phyloP scores from a whole-genome alignment of 208 protist species.

The Plasmodiophora brassicae region DNA sequence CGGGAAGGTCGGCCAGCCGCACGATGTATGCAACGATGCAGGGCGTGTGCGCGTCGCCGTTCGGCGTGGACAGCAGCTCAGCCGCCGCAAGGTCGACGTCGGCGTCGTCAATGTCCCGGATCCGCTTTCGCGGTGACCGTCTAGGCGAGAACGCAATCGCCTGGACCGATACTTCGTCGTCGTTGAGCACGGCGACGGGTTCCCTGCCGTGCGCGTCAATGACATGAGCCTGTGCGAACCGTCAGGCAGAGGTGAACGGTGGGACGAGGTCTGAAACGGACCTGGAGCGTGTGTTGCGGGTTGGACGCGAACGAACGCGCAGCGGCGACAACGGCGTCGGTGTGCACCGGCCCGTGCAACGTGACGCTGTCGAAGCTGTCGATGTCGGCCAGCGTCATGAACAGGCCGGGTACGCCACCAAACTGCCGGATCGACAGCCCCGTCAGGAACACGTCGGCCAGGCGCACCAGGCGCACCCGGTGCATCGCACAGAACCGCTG shows the following conservation, averaged over 20 bases:
- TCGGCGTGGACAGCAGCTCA: not conserved
- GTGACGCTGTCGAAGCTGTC: not conserved
- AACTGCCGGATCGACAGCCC: not conserved
- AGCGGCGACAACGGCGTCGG: not conserved
- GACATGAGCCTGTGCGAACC: not conserved
- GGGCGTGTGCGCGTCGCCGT: not conserved
- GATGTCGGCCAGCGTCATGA: not conserved
- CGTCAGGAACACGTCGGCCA: not conserved
- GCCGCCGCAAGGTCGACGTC: not conserved
- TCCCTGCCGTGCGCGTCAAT: not conserved
- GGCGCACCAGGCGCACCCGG: not conserved
- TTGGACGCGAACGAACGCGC: not conserved
- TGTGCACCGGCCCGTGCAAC: not conserved
- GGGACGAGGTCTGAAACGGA: not conserved
- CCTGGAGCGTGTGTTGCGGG: not conserved
- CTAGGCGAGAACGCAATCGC: not conserved
- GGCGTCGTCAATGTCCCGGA: not conserved
- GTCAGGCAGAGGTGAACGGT: too few species aligned
- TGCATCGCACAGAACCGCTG: not conserved
- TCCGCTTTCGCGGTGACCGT: not conserved
- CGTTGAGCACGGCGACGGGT: not conserved
- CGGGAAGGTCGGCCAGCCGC: conserved; percentile 17
- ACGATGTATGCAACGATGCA: not conserved
- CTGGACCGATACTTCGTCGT: not conserved
- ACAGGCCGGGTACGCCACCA: conserved; percentile 7